These are phyloP conservation scores for Rhizoclosmatium globosum DNA, from an alignment of 192 early-diverging fungal species.

Conservation along the genomic window DNA sequence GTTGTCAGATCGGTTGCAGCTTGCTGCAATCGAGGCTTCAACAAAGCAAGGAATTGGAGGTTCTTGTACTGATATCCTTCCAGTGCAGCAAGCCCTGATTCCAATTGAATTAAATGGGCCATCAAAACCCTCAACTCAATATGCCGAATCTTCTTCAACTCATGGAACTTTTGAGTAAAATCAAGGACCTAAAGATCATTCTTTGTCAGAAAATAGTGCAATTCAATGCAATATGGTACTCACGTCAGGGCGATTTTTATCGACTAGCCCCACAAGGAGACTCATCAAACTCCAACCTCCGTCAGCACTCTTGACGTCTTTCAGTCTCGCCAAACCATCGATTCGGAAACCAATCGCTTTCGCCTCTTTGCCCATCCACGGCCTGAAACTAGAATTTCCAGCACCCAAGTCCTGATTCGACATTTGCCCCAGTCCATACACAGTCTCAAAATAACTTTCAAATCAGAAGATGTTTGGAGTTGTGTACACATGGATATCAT, in stretches of 20 bases:
- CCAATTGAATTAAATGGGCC: slow-evolving; percentile 38
- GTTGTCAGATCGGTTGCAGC: slow-evolving; percentile 21
- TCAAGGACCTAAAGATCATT: slow-evolving; percentile 40
- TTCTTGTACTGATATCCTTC: slow-evolving; percentile 34
- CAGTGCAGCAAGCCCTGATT: slow-evolving; percentile 27
- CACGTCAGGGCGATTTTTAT: slow-evolving; percentile 48
- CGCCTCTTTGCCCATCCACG: slow-evolving; percentile 66
- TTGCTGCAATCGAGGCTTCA: slow-evolving; percentile 35
- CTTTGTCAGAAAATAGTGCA: neutral
- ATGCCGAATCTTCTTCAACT: slow-evolving; percentile 50
- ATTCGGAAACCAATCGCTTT: slow-evolving; percentile 63
- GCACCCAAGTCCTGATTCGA: slow-evolving; percentile 61
- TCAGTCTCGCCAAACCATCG: slow-evolving; percentile 59
- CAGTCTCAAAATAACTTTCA: slow-evolving; percentile 59
- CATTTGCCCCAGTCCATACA: slow-evolving; percentile 60
- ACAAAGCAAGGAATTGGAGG: slow-evolving; percentile 27
- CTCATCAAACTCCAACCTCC: slow-evolving; percentile 66
- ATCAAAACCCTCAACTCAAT: slow-evolving; percentile 48
- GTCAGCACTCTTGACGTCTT: slow-evolving; percentile 66
- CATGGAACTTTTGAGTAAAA: slow-evolving; percentile 48
- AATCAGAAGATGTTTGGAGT: slow-evolving; percentile 45
- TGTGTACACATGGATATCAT: slow-evolving; percentile 42
- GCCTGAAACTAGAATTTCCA: slow-evolving; percentile 49
- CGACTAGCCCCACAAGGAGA: slow-evolving; percentile 64
- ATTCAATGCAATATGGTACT: slow-evolving; percentile 14